Conservation (phyloP, 108 stramenopile genomes). For the Discostella pseudostelligera region DNA sequence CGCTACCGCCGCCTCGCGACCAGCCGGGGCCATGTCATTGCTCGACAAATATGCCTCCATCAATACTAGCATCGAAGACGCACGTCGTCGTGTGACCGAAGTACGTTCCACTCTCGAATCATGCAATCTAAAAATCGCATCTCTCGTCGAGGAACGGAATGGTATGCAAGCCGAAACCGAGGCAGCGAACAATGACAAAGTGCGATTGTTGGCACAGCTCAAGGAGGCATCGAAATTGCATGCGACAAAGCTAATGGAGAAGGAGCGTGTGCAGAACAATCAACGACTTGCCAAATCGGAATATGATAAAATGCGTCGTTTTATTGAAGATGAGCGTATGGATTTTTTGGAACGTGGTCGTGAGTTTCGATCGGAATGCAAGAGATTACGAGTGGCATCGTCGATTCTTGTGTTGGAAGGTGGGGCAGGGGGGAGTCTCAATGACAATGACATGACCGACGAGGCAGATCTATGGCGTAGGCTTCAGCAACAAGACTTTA, state of each 20-base stretch:
- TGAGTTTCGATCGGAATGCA: conserved; percentile 40
- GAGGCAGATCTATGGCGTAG: conserved; percentile 37
- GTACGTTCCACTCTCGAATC: conserved; percentile 26
- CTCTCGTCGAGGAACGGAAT: conserved; percentile 21
- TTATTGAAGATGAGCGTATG: conserved; percentile 27
- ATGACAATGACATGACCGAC: conserved; percentile 2
- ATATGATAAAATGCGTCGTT: conserved; percentile 17
- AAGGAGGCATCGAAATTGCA: conserved; percentile 7
- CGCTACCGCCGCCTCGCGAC: conserved; percentile 7
- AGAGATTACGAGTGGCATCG: conserved; percentile 35
- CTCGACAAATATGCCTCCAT: conserved; percentile 50
- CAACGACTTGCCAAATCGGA: conserved; percentile 17
- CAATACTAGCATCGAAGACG: conserved; percentile 44
- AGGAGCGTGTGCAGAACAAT: conserved; percentile 20
- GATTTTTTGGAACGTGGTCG: conserved; percentile 41
- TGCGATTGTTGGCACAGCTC: conserved; percentile 10
- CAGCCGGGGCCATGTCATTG: conserved; percentile 49
- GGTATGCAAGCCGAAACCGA: conserved; percentile 20
- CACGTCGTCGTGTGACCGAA: conserved; percentile 27
- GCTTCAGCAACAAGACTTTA: conserved; percentile 30
- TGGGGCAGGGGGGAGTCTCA: background rate
- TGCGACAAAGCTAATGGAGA: conserved; percentile 15
- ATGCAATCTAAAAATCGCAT: conserved; percentile 15
- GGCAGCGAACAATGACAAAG: conserved; percentile 9
- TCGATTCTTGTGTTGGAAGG: conserved; percentile 40